Base-by-base conservation (phyloP, 1,284 basidiomycete species). In the Leccinum pachyderme region DNA sequence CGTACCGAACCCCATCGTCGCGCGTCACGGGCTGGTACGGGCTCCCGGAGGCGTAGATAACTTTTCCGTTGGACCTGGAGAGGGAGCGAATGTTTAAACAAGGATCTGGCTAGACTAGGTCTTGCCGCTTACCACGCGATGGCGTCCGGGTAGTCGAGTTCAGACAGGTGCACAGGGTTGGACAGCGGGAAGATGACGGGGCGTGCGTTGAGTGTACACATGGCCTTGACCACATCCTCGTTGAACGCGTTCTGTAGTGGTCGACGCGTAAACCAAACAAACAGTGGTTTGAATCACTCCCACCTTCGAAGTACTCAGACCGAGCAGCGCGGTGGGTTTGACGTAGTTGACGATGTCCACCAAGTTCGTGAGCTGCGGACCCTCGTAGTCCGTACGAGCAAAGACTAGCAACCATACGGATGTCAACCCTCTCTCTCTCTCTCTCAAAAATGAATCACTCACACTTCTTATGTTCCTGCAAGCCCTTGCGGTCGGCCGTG, bases 181-280 rank as follows among this genome's bases (percentile, higher is more conserved):
- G 88, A 91, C 3, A 94, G 81, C 41, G 91, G 90, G 75, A 94
- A 93, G 68, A 94, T 83, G 75, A 93, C 90, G 35, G 92, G 91
- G 11, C 83, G 81, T 46, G 75, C 66, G 74, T 93, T 93, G 54
- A 87, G 74, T 32, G 79, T 73, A 9, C 82, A 81, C 89, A 94
- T 91, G 47, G 81, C 74, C 52, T 78, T 77, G 49, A 93, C 81
- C 37, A 88, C 84, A 18, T 81, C 74, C 68, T 89, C 81, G 47
- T 78, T 82, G 74, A 95, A 95, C 1, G 89, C 87, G 60, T 88
- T 86, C 74, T 67, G 43, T 7, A 41, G 31, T 3, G 9, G 9
- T 35, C 5, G n/a, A 47, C 33, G 28, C 24, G 44, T 58, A 53
- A 61, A 47, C 47, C 43, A 18, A 29, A 5, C 25, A 22, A n/a